phyloP scores from a whole-genome alignment of 1,284 basidiomycete genomes.

The Puccinia hordei region DNA sequence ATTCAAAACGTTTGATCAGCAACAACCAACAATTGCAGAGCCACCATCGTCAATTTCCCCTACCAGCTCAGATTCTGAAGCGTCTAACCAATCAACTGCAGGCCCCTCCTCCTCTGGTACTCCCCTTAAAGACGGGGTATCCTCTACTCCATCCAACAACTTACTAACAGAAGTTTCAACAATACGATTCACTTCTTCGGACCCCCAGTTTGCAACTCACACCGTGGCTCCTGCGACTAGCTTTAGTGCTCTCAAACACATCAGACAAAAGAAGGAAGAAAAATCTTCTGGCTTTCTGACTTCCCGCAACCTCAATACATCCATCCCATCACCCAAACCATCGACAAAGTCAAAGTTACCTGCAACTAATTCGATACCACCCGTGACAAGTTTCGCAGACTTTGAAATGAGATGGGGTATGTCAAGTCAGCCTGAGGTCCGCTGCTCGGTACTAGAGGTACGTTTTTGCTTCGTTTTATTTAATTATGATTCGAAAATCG shows the following conservation, averaged over 20 bases:
- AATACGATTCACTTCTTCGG: constrained; percentile 11
- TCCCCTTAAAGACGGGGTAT: neutral
- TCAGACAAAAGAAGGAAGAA: constrained; percentile 30
- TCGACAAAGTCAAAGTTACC: neutral
- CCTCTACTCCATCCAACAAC: neutral
- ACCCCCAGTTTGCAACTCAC: neutral
- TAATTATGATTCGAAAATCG: neutral
- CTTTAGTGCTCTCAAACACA: constrained; percentile 14
- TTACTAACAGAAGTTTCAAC: constrained; percentile 24
- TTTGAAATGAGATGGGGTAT: constrained; percentile 35
- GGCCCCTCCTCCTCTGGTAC: constrained; percentile 7
- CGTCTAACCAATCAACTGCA: neutral
- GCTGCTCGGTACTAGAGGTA: constrained; percentile 27
- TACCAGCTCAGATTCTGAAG: constrained; percentile 11
- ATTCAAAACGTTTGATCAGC: neutral
- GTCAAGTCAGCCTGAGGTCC: constrained; percentile 9
- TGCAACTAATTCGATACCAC: neutral
- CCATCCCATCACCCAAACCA: neutral
- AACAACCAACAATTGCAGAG: neutral
- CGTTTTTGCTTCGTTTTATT: neutral
- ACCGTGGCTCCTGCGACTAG: neutral
- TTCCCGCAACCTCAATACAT: neutral
- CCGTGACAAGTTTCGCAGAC: constrained; percentile 6
- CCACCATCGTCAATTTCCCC: neutral
- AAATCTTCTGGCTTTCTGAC: neutral